These are phyloP conservation scores for Trichosporon sp. DNA, from an alignment of 1,284 basidiomycete genomes.

Conservation along the genomic window DNA sequence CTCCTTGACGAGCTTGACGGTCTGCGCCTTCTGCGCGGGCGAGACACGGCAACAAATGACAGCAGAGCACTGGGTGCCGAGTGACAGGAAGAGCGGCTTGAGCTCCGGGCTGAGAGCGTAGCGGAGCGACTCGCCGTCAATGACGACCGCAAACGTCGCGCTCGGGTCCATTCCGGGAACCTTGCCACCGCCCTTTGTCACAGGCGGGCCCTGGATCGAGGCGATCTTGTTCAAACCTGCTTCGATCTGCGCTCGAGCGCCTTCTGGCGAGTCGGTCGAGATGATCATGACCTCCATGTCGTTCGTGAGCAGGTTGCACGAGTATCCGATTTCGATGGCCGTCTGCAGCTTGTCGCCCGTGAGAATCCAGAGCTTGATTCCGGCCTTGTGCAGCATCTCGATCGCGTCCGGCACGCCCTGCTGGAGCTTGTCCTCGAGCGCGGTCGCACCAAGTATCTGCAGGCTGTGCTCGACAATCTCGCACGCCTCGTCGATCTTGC, in stretches of 20 bases:
- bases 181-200: constrained; percentile 36
- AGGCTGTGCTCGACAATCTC: constrained; percentile 82
- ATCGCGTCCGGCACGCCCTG: constrained; percentile 96
- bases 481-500: constrained; percentile 84
- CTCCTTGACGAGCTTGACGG: constrained; percentile 86
- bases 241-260: constrained; percentile 83
- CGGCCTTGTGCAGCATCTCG: constrained; percentile 84
- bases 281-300: constrained; percentile 94
- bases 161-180: constrained; percentile 51
- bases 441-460: constrained; percentile 86
- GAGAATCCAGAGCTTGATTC: constrained; percentile 86
- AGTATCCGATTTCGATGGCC: constrained; percentile 93
- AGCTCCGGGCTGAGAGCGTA: constrained; percentile 76
- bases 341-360: constrained; percentile 94
- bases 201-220: constrained; percentile 65
- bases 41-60: constrained; percentile 97
- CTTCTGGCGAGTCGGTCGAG: constrained; percentile 75
- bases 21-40: constrained; percentile 93
- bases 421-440: constrained; percentile 94
- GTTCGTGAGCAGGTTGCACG: constrained; percentile 86
- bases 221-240: constrained; percentile 93
- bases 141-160: constrained; percentile 79
- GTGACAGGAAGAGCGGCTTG: constrained; percentile 82
- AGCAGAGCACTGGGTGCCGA: constrained; percentile 94
- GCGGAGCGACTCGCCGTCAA: constrained; percentile 90